phyloP scores from a whole-genome alignment of 1,284 basidiomycete species.

The Lentinus polychrous region DNA sequence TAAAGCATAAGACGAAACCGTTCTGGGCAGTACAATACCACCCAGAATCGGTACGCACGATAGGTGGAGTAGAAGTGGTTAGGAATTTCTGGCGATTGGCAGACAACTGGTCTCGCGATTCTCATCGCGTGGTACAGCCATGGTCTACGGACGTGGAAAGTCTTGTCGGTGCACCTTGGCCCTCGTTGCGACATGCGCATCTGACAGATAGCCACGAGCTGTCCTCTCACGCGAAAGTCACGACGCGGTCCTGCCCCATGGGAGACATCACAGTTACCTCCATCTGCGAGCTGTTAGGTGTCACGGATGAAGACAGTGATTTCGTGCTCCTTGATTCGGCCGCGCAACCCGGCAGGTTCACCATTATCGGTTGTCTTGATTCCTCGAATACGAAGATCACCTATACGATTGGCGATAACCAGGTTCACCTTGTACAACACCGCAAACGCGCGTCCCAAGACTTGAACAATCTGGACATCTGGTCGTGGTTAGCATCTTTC shows the following conservation, averaged over 20 bases:
- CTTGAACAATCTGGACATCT: constrained; percentile 40
- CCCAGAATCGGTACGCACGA: constrained; percentile 76
- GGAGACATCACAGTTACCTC: constrained; percentile 34
- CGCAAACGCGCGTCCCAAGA: constrained; percentile 13
- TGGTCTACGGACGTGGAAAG: constrained; percentile 34
- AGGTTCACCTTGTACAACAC: constrained; percentile 32
- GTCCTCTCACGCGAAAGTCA: constrained; percentile 21
- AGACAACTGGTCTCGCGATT: constrained; percentile 40
- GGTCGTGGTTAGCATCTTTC: constrained; percentile 67
- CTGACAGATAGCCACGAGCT: constrained; percentile 18
- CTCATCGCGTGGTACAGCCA: constrained; percentile 29
- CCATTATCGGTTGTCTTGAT: constrained; percentile 57
- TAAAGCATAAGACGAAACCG: constrained; percentile 59
- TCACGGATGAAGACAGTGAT: constrained; percentile 45
- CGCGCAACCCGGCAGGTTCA: constrained; percentile 63
- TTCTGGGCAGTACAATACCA: constrained; percentile 97
- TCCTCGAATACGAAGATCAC: constrained; percentile 48
- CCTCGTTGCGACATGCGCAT: constrained; percentile 26
- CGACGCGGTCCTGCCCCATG: constrained; percentile 34
- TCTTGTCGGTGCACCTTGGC: constrained; percentile 49
- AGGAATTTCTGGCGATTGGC: constrained; percentile 68
- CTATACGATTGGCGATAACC: constrained; percentile 45
- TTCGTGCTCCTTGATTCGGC: constrained; percentile 72
- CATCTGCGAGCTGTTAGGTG: constrained; percentile 58
- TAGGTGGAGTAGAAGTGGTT: constrained; percentile 56